phyloP scores from a whole-genome alignment of 345 rosid genomes.

The Rhodomyrtus tomentosa region DNA sequence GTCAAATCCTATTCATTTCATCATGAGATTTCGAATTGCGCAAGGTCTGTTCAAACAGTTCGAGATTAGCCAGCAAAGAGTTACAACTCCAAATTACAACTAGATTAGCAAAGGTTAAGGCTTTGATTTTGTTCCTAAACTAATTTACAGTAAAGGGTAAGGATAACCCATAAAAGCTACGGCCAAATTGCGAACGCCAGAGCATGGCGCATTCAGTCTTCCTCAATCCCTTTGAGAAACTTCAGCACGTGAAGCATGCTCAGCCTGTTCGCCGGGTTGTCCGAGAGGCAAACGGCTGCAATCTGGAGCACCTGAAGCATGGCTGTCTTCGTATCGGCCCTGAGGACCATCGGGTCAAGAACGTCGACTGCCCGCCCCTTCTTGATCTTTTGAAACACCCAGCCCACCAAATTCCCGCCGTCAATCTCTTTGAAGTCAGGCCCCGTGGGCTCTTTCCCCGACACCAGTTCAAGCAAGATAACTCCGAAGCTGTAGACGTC shows the following conservation, averaged over 20 bases:
- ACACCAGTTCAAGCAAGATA: constrained; percentile 69
- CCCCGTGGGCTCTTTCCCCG: constrained; percentile 92
- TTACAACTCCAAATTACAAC: background rate
- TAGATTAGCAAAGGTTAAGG: background rate
- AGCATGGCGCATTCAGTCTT: background rate
- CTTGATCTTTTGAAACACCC: constrained; percentile 69
- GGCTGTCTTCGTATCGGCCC: constrained; percentile 26
- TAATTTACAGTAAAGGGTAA: background rate
- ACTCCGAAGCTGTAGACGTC: constrained; percentile 95
- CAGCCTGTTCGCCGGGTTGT: constrained; percentile 69
- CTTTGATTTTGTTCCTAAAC: background rate
- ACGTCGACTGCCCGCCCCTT: constrained; percentile 52
- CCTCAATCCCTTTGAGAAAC: constrained; percentile 38
- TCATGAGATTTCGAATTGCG: background rate
- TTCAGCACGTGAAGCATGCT: constrained; percentile 55
- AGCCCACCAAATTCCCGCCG: constrained; percentile 87
- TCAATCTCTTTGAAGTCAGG: constrained; percentile 88
- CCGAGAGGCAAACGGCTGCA: constrained; percentile 50
- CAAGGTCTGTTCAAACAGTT: background rate
- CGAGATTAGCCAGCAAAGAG: background rate
- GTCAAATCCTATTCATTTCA: background rate
- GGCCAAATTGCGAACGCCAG: background rate
- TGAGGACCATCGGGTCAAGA: constrained; percentile 44
- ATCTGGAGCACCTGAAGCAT: constrained; percentile 68
- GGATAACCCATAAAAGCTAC: background rate